Evolutionary conservation across 768 basidiomycete genomes (phyloP).

Genomic region (Suillus brevipes): DNA sequence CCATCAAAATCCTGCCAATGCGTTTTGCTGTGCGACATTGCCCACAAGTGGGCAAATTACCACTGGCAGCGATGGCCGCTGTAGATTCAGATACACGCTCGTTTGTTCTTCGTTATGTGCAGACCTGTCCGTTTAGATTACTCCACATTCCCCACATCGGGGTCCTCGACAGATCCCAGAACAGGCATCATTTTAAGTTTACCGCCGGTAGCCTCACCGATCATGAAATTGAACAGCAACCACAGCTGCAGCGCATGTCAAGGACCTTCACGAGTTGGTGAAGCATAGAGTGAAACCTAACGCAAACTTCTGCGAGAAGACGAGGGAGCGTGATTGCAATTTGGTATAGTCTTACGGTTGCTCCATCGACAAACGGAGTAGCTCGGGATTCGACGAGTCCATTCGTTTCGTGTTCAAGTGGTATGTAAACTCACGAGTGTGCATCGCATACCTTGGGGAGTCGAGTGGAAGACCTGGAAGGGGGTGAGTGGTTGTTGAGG

Average conservation of each 20-base stretch:
- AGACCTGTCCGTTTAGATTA: neutral
- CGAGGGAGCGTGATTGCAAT: constrained; percentile 2
- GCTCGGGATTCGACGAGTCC: constrained; percentile 16
- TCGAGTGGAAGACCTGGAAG: neutral
- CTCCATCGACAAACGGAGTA: constrained; percentile 15
- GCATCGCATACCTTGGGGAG: neutral
- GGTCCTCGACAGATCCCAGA: neutral
- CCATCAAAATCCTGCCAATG: neutral
- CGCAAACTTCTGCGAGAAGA: constrained; percentile 5
- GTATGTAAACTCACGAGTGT: constrained; percentile 6
- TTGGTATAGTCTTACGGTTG: constrained; percentile 11
- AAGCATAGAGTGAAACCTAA: too few species aligned
- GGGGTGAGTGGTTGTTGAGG: neutral
- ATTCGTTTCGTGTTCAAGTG: constrained; percentile 19
- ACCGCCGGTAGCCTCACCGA: constrained; percentile 2
- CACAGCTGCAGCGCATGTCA: neutral
- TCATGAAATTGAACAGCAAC: neutral
- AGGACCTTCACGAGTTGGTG: neutral
- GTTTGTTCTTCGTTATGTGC: neutral
- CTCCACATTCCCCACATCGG: neutral
- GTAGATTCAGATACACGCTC: neutral
- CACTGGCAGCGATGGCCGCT: neutral
- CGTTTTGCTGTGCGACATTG: neutral
- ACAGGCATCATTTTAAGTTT: constrained; percentile 7
- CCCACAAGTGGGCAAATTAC: neutral